phyloP scores from a whole-genome alignment of 176 grass and related monocot species.

The Sorghum bicolor region DNA sequence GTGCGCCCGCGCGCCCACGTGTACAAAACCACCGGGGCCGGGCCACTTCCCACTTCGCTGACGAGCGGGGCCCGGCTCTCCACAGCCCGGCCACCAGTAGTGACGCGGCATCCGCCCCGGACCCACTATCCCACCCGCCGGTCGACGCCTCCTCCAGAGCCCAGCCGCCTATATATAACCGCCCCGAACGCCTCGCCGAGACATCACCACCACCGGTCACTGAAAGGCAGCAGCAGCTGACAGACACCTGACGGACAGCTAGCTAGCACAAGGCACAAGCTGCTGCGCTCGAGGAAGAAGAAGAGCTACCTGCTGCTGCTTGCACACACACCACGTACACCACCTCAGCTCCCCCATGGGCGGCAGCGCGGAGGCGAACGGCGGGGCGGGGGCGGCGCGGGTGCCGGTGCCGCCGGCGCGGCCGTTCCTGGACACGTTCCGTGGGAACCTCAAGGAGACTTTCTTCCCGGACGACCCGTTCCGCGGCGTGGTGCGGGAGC shows the following conservation, averaged over 20 bases:
- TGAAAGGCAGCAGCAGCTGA: not conserved
- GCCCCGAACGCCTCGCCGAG: not conserved
- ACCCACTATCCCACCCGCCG: not conserved
- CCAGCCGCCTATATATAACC: not conserved
- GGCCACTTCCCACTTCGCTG: not conserved
- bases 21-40: not conserved
- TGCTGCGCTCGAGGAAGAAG: no score
- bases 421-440: constrained; percentile 71
- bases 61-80: not conserved
- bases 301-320: not conserved
- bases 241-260: not conserved
- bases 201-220: not conserved
- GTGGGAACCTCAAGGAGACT: constrained; percentile 75
- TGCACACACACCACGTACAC: no score
- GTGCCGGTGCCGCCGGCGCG: constrained; percentile 59
- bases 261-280: no score
- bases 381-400: not conserved
- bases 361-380: constrained; percentile 29
- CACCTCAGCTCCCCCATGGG: constrained; percentile 12
- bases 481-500: constrained; percentile 45
- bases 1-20: not conserved
- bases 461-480: constrained; percentile 98
- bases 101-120: not conserved
- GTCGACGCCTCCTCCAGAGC: not conserved
- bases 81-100: not conserved